Conservation (phyloP, 352 stramenopile species). For the Globisporangium recalcitrans region DNA sequence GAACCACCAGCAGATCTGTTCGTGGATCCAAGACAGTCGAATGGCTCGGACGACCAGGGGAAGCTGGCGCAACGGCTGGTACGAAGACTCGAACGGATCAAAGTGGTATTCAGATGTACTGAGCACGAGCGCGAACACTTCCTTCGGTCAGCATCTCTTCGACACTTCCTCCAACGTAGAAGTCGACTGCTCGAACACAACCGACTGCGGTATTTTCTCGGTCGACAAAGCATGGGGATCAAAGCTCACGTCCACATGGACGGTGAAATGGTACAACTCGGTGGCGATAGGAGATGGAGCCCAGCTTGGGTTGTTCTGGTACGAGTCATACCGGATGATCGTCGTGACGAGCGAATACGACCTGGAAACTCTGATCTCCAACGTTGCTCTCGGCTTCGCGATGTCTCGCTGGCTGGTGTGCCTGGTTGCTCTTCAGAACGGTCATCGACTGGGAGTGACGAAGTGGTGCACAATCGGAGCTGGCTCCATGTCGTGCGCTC, state of each 20-base stretch:
- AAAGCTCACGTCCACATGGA: constrained; percentile 10
- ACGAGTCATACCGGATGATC: constrained; percentile 5
- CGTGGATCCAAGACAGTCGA: constrained; percentile 16
- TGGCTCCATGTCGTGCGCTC: constrained; percentile 16
- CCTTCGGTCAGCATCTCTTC: constrained; percentile 18
- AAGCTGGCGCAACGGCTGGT: constrained; percentile 33
- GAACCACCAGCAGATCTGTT: constrained; percentile 11
- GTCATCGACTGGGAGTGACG: constrained; percentile 4
- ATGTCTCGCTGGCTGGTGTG: constrained; percentile 28
- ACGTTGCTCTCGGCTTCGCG: constrained; percentile 23
- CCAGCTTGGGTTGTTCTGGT: constrained; percentile 18
- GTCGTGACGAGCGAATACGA: constrained; percentile 23
- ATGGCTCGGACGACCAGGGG: constrained; percentile 6
- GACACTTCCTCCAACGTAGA: constrained; percentile 18
- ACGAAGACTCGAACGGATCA: constrained; percentile 11
- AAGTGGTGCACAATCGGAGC: constrained; percentile 14
- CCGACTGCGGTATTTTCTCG: constrained; percentile 1
- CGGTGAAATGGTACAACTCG: constrained; percentile 15
- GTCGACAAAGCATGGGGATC: constrained; percentile 10
- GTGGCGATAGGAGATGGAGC: constrained; percentile 19
- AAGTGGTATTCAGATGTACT: constrained; percentile 28
- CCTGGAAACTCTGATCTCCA: constrained; percentile 28
- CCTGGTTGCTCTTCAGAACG: constrained; percentile 20
- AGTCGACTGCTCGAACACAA: constrained; percentile 11
- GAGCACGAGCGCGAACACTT: constrained; percentile 14